Percentiles rank a stretch among this genome's conserved stretches.
Conservation (phyloP, 257 asterid species). For the Nicotiana knightiana region DNA sequence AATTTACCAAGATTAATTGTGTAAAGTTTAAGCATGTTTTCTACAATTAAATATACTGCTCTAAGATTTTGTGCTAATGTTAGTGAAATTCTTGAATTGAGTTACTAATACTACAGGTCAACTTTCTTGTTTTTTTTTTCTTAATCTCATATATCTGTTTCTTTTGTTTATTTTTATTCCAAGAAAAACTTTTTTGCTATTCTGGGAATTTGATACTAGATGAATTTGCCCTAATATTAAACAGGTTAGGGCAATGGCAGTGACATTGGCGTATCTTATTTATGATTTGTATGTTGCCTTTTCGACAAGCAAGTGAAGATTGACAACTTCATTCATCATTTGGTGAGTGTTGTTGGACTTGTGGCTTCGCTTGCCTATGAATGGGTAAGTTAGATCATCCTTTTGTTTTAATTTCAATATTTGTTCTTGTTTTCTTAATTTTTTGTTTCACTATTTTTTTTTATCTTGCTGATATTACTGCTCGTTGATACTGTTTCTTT, state of each 20-base stretch:
- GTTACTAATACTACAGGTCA: neutral
- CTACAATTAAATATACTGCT: too few relatives aligned
- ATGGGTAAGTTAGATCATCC: conserved; percentile 34
- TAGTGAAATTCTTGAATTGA: too few relatives aligned
- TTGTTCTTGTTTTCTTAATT: too few relatives aligned
- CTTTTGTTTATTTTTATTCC: neutral
- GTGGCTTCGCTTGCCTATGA: conserved; percentile 60
- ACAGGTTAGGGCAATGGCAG: conserved; percentile 63
- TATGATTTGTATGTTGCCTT: conserved; percentile 66
- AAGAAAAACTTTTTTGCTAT: neutral
- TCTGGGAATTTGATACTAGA: neutral
- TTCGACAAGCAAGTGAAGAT: conserved; percentile 47
- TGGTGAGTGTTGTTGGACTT: conserved; percentile 61
- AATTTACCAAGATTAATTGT: conserved; percentile 40
- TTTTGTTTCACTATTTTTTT: too few relatives aligned
- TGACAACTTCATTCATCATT: conserved; percentile 62
- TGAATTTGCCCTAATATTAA: conserved; percentile 29
- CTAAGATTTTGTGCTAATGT: too few relatives aligned
- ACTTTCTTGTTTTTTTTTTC: neutral
- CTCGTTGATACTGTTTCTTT: too few relatives aligned
- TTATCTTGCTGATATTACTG: too few relatives aligned
- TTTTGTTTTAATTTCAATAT: too few relatives aligned
- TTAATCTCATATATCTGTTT: neutral
- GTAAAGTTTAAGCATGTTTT: too few relatives aligned
- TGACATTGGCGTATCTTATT: conserved; percentile 43